A percentile compares a stretch with the other conserved stretches of the same genome.
Conservation (phyloP, 352 stramenopile genomes). For the Phytophthora sansomeana region DNA sequence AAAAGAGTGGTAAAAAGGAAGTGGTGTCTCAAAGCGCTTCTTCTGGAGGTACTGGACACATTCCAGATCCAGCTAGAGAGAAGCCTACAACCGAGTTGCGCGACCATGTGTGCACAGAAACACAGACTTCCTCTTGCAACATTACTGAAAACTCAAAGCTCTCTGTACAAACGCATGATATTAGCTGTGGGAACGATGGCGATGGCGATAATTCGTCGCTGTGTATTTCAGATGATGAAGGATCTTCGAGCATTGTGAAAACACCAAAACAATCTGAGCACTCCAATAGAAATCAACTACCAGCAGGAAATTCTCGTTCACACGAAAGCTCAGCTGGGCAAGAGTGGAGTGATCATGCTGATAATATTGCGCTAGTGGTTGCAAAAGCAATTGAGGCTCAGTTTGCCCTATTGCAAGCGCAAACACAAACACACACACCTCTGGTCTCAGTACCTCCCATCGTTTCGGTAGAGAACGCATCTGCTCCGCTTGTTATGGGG, state of each 20-base stretch:
- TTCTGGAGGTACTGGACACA: neutral
- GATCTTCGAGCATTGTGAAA: neutral
- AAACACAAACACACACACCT: slow-evolving; percentile 13
- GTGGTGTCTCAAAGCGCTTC: neutral
- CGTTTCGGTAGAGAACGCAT: neutral
- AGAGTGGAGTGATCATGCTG: slow-evolving; percentile 29
- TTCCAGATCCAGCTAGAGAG: neutral
- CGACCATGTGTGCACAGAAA: slow-evolving; percentile 18
- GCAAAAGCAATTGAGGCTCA: slow-evolving; percentile 50
- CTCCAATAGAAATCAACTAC: neutral
- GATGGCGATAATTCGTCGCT: slow-evolving; percentile 33
- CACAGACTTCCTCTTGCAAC: slow-evolving; percentile 18
- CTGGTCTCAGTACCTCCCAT: neutral
- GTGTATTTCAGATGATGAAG: slow-evolving; percentile 21
- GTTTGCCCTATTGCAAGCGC: slow-evolving; percentile 43
- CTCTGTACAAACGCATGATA: neutral
- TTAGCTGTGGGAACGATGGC: slow-evolving; percentile 5
- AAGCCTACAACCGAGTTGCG: slow-evolving; percentile 4
- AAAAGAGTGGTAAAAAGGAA: slow-evolving; percentile 23
- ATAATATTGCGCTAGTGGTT: slow-evolving; percentile 52
- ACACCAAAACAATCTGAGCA: slow-evolving; percentile 14
- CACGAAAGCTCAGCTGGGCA: too few species aligned
- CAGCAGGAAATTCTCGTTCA: slow-evolving; percentile 14
- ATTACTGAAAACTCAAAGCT: neutral
- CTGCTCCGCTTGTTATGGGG: neutral